Conservation (phyloP, 1,139 yeast genomes). For the Geotrichum phurueaensis region DNA sequence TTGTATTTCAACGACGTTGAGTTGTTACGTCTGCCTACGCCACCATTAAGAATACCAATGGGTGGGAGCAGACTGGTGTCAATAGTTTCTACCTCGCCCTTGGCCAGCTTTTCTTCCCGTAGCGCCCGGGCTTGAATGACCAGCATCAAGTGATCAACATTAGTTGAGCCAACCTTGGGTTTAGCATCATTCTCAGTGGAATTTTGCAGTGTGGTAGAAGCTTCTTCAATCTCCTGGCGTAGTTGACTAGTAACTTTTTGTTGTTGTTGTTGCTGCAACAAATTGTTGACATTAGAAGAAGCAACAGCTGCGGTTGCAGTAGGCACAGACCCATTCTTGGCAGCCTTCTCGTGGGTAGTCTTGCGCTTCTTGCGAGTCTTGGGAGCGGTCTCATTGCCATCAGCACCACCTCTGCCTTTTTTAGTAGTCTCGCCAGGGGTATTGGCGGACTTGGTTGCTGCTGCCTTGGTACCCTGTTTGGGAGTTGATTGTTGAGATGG, state of each 20-base stretch:
- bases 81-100: slow-evolving; percentile 26
- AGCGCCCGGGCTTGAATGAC: slow-evolving; percentile 82
- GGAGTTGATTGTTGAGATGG: background rate
- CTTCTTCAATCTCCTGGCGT: slow-evolving; percentile 14
- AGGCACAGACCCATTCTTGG: background rate
- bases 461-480: background rate
- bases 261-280: slow-evolving; percentile 8
- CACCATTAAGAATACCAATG: slow-evolving; percentile 68
- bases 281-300: background rate
- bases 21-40: slow-evolving; percentile 63
- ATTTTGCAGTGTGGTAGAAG: slow-evolving; percentile 1
- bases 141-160: slow-evolving; percentile 83
- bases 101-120: slow-evolving; percentile 41
- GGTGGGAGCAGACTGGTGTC: slow-evolving; percentile 49
- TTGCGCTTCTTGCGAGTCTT: background rate
- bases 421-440: background rate
- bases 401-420: background rate
- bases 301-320: slow-evolving; percentile 4
- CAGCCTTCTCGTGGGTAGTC: background rate
- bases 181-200: slow-evolving; percentile 27
- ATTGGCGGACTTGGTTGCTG: background rate
- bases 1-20: slow-evolving; percentile 42
- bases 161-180: slow-evolving; percentile 76
- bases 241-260: slow-evolving; percentile 2
- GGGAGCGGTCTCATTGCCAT: background rate